Evolutionary conservation across 805 yeast species (phyloP).

Genomic region (Zygotorulaspora danielsina): DNA sequence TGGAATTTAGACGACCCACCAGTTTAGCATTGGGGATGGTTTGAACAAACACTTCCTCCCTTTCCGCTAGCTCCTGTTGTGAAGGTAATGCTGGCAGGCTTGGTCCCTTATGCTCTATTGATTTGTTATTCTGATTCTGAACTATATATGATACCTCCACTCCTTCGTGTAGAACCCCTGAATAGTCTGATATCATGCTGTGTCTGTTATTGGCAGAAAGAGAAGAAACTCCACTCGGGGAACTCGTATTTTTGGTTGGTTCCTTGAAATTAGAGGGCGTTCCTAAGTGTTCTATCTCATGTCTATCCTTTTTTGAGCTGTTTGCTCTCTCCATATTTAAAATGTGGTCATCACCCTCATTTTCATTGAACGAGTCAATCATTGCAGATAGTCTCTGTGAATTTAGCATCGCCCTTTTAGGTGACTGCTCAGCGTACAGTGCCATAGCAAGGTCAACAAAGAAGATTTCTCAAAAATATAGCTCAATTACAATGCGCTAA

Average conservation of each 20-base stretch:
- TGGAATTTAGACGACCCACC: conserved; percentile 20
- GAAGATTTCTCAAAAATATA: too few relatives aligned
- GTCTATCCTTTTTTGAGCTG: not conserved
- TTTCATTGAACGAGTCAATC: conserved; percentile 27
- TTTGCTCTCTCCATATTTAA: conserved; percentile 6
- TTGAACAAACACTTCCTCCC: conserved; percentile 15
- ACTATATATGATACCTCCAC: conserved; percentile 32
- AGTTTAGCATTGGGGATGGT: conserved; percentile 23
- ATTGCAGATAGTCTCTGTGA: conserved; percentile 29
- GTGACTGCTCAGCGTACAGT: conserved; percentile 9
- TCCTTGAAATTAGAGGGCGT: conserved; percentile 4
- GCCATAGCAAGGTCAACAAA: conserved; percentile 3
- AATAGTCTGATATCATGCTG: conserved; percentile 32
- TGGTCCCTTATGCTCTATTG: conserved; percentile 8
- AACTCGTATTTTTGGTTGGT: conserved; percentile 10
- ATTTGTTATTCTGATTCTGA: conserved; percentile 10
- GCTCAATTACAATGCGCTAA: not conserved
- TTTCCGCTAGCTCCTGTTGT: conserved; percentile 8
- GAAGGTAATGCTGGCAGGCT: conserved; percentile 19
- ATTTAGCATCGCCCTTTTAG: conserved; percentile 20
- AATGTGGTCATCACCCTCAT: conserved; percentile 13
- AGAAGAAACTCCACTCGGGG: conserved; percentile 15
- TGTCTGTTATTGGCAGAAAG: conserved; percentile 12
- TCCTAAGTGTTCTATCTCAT: not conserved
- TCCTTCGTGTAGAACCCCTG: conserved; percentile 35